phyloP scores from a whole-genome alignment of 495 filamentous ascomycete genomes.

The Trichocladium uniseriatum region DNA sequence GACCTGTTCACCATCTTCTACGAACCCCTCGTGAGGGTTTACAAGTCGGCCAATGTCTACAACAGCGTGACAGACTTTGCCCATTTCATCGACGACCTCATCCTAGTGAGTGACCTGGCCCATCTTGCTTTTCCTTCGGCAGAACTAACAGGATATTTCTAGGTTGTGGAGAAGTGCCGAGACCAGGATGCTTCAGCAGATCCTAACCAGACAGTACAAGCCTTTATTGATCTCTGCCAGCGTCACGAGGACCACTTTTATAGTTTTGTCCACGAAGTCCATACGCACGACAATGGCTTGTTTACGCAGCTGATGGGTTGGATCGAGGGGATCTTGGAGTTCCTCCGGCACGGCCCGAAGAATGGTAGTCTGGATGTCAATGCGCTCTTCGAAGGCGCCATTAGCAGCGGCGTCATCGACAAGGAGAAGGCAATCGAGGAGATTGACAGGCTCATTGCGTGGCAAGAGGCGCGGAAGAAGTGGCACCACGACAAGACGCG shows the following conservation, averaged over 20 bases:
- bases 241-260: slow-evolving; percentile 95
- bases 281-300: slow-evolving; percentile 93
- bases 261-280: slow-evolving; percentile 97
- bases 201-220: slow-evolving; percentile 97
- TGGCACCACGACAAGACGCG: slow-evolving; percentile 97
- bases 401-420: slow-evolving; percentile 56
- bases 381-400: slow-evolving; percentile 72
- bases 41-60: slow-evolving; percentile 98
- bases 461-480: slow-evolving; percentile 89
- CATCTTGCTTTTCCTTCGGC: background rate
- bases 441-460: slow-evolving; percentile 75
- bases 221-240: slow-evolving; percentile 94
- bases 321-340: slow-evolving; percentile 94
- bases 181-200: slow-evolving; percentile 87
- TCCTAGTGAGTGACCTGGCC: slow-evolving; percentile 39
- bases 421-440: slow-evolving; percentile 63
- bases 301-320: slow-evolving; percentile 94
- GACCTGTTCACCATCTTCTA: slow-evolving; percentile 99
- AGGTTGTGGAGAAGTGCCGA: slow-evolving; percentile 79
- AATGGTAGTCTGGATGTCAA: slow-evolving; percentile 87
- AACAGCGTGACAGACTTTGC: slow-evolving; percentile 94
- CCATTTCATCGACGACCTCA: slow-evolving; percentile 82
- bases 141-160: slow-evolving; percentile 1
- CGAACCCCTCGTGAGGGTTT: slow-evolving; percentile 89
- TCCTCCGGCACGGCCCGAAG: slow-evolving; percentile 74